Evolutionary conservation across 495 filamentous ascomycete species (phyloP).

Genomic region (Penicillium samsonianum): DNA sequence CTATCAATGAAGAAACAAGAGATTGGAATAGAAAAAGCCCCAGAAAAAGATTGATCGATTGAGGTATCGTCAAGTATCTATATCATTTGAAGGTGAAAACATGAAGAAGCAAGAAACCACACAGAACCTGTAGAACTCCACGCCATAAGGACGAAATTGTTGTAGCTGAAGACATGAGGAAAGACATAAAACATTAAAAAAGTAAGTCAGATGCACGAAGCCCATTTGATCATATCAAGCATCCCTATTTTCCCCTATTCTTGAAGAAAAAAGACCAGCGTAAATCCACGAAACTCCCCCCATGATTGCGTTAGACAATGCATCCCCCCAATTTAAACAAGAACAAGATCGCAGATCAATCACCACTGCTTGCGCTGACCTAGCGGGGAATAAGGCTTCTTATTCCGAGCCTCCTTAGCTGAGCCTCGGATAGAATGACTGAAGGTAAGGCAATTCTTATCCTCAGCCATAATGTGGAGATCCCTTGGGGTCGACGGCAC

Average conservation of each 20-base stretch:
- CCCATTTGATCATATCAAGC: neutral
- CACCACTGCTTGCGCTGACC: neutral
- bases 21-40: neutral
- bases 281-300: neutral
- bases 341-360: neutral
- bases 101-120: neutral
- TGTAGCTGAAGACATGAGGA: neutral
- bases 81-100: neutral
- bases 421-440: slow-evolving; percentile 41
- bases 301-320: neutral
- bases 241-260: neutral
- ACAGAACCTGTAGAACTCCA: neutral
- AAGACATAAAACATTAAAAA: neutral
- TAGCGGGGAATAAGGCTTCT: neutral
- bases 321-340: neutral
- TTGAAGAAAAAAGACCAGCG: neutral
- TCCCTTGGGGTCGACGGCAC: slow-evolving; percentile 38
- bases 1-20: neutral
- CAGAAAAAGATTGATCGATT: neutral
- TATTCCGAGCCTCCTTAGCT: slow-evolving; percentile 16
- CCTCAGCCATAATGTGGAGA: slow-evolving; percentile 47
- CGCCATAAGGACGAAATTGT: neutral
- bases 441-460: slow-evolving; percentile 43
- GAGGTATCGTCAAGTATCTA: neutral
- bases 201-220: neutral